A percentile compares a stretch with the other conserved stretches of the same genome.
Conservation (phyloP, 1,284 basidiomycete species). For the Takashimella tepidaria region DNA sequence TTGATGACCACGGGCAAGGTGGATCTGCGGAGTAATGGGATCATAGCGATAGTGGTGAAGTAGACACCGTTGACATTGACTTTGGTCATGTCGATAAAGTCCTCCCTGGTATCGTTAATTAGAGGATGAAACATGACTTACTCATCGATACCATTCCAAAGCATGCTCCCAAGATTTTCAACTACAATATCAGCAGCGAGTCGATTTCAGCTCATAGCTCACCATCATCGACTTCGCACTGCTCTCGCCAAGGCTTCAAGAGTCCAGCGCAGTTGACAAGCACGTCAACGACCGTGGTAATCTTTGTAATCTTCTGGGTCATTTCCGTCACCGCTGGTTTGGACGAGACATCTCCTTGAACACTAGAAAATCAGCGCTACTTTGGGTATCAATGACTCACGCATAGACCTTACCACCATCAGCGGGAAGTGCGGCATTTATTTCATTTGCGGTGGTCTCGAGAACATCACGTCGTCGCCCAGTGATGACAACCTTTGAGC, state of each 20-base stretch:
- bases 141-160: conserved; percentile 31
- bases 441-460: conserved; percentile 22
- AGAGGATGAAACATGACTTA: conserved; percentile 6
- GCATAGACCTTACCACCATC: conserved; percentile 7
- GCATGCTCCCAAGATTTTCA: conserved; percentile 13
- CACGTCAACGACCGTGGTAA: conserved; percentile 18
- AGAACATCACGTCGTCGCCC: conserved; percentile 29
- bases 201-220: no score
- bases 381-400: conserved; percentile 4
- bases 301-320: background rate
- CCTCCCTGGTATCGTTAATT: conserved; percentile 2
- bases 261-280: conserved; percentile 36
- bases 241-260: conserved; percentile 15
- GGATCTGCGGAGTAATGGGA: conserved; percentile 28
- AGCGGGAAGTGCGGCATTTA: conserved; percentile 8
- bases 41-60: conserved; percentile 27
- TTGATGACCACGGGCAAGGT: conserved; percentile 19
- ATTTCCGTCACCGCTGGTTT: background rate
- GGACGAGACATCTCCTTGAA: background rate
- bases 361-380: background rate
- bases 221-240: background rate
- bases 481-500: conserved; percentile 35
- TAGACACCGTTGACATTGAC: conserved; percentile 29
- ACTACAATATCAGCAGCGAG: conserved; percentile 21
- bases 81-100: conserved; percentile 1